A percentile compares a stretch with the other conserved stretches of the same genome.
phyloP scores from a whole-genome alignment of 768 basidiomycete species.

The Boletus pseudo-olivaceus region DNA sequence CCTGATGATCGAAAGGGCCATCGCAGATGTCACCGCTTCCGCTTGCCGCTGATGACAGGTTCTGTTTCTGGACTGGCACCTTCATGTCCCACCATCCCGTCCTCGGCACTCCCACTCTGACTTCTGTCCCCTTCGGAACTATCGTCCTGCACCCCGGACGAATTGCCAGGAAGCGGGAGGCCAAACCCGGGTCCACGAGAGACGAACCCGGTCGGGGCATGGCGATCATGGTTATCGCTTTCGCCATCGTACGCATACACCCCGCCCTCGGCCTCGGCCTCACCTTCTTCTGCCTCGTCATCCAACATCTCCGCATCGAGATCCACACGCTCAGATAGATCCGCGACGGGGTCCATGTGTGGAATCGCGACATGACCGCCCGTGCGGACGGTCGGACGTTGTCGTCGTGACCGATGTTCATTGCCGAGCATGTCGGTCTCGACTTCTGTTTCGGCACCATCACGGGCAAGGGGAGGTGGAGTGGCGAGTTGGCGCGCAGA shows the following conservation, averaged over 20 bases:
- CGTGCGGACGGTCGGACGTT: conserved; percentile 27
- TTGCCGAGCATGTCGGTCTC: conserved; percentile 23
- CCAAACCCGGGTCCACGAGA: conserved; percentile 18
- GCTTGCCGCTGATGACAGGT: conserved; percentile 21
- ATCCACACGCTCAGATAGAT: conserved; percentile 12
- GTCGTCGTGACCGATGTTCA: conserved; percentile 13
- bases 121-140: conserved; percentile 21
- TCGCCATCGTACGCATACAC: conserved; percentile 8
- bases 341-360: conserved; percentile 5
- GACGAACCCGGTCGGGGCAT: background rate
- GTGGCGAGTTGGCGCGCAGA: conserved; percentile 19
- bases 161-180: conserved; percentile 11
- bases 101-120: conserved; percentile 18
- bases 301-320: conserved; percentile 31
- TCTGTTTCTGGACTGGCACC: background rate
- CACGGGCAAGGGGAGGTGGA: conserved; percentile 23
- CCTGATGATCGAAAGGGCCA: background rate
- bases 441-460: conserved; percentile 34
- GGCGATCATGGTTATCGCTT: conserved; percentile 6
- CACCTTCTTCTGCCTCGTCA: conserved; percentile 9
- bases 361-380: conserved; percentile 19
- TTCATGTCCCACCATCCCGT: conserved; percentile 1
- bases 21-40: conserved; percentile 16
- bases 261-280: background rate
- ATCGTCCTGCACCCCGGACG: conserved; percentile 15